Percentiles rank a stretch among this genome's conserved stretches.
These are phyloP conservation scores for Hypoxylon sp. DNA, from an alignment of 2,329 filamentous ascomycete genomes.

Conservation along the genomic window DNA sequence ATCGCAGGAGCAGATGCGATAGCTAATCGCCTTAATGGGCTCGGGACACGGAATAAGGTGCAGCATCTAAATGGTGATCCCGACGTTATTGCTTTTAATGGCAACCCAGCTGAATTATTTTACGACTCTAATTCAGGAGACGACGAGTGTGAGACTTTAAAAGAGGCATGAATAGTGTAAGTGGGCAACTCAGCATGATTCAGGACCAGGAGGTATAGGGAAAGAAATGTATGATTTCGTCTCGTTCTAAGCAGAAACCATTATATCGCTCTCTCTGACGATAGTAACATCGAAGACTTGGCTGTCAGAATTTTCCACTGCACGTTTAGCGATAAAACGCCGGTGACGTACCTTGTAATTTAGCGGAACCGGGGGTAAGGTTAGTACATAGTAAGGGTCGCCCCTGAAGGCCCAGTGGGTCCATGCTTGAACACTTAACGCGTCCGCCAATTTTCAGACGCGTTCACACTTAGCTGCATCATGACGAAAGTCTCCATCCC, in stretches of 20 bases:
- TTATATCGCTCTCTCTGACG: no score
- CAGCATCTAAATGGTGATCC: slow-evolving; percentile 40
- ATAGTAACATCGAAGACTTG: no score
- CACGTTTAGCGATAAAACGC: not conserved
- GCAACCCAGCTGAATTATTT: slow-evolving; percentile 36
- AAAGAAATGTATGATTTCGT: no score
- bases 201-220: no score
- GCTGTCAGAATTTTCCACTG: no score
- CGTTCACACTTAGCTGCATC: slow-evolving; percentile 26
- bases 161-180: not conserved
- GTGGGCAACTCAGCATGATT: no score
- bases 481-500: slow-evolving; percentile 8
- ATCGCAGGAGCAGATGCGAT: slow-evolving; percentile 35
- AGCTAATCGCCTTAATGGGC: slow-evolving; percentile 31
- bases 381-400: no score
- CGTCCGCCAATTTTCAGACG: slow-evolving; percentile 30
- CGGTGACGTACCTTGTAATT: slow-evolving; percentile 14
- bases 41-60: slow-evolving; percentile 43
- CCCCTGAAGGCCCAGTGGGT: slow-evolving; percentile 29
- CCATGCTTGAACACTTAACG: slow-evolving; percentile 42
- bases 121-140: not conserved
- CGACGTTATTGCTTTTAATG: slow-evolving; percentile 48
- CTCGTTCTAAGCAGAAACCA: no score
- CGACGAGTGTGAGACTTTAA: not conserved
- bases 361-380: not conserved